Conservation (phyloP, 2,329 filamentous ascomycete species). For the Xylariaceae sp. region DNA sequence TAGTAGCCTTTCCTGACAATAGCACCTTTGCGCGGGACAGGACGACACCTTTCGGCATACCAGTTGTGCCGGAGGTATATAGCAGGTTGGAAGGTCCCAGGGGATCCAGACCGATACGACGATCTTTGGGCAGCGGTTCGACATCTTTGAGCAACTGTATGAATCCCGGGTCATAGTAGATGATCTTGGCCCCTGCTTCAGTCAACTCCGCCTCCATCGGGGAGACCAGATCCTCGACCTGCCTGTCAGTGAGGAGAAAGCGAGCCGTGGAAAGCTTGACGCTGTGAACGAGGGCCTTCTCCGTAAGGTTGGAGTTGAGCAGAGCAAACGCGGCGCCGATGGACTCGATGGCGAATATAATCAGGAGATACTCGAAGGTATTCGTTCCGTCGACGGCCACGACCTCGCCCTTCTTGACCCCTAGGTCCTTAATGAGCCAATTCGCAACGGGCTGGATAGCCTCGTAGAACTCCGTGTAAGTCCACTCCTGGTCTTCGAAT, state of each 20-base stretch:
- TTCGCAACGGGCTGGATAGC: conserved; percentile 54
- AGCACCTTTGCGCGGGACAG: conserved; percentile 44
- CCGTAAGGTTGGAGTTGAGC: conserved; percentile 64
- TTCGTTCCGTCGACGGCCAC: conserved; percentile 63
- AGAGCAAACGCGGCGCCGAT: conserved; percentile 62
- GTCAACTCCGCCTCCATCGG: conserved; percentile 53
- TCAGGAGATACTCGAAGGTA: conserved; percentile 59
- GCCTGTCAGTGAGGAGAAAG: conserved; percentile 54
- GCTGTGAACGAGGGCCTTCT: conserved; percentile 60
- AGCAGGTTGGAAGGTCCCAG: conserved; percentile 55
- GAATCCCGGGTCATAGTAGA: conserved; percentile 44
- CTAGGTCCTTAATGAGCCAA: conserved; percentile 52
- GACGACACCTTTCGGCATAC: conserved; percentile 64
- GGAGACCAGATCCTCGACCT: conserved; percentile 46
- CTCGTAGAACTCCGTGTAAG: conserved; percentile 50
- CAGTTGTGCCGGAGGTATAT: conserved; percentile 72
- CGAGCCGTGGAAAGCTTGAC: conserved; percentile 51
- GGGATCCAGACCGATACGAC: conserved; percentile 45
- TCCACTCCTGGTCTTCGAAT: conserved; percentile 57
- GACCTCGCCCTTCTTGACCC: conserved; percentile 54
- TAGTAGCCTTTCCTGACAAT: conserved; percentile 13
- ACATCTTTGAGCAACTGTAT: conserved; percentile 41
- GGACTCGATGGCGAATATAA: conserved; percentile 59
- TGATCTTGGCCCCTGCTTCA: conserved; percentile 49
- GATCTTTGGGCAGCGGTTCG: conserved; percentile 48